Base-by-base conservation (phyloP, 108 stramenopile species). In the Cyclotella sp. region DNA sequence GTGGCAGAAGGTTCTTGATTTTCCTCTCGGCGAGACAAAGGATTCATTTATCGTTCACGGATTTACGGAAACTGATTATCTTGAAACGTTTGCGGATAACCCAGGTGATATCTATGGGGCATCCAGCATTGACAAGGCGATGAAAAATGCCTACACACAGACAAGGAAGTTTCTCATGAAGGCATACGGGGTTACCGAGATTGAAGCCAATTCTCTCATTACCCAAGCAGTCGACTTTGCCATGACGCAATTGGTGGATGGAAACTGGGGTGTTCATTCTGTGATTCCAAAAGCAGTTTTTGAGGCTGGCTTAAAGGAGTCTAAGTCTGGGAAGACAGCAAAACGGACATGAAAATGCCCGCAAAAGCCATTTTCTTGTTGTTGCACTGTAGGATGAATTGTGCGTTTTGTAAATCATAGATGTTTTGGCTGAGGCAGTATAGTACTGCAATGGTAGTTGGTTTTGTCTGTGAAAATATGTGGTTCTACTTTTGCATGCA, bases 191-290 rank as follows among this genome's bases (percentile, higher is more conserved):
- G 19, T 84, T 63, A 75, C 77, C 22, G 83, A 84, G 67, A 65
- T 66, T 54, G 83, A 84, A 44, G 74, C 78, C 13, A 71, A 51
- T 39, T 75, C 77, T 29, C 46, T 79, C 45, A 79, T 79, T 42
- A 79, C 83, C 19, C 72, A 75, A 55, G 83, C 65, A 0, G 68
- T 84, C 3, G 72, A 84, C 44, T 84, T 79, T 70, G 73, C 65
- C 3, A 65, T 84, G 73, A 84, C 83, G 3, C 83, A 84, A 57
- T 30, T 84, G 34, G 84, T 85, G 1, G 84, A 85, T 55, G 84
- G 84, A 9, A 85, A 85, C 41, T 85, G 84, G 84, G 84, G 84
- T 22, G 79, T 85, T 46, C 84, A 85, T 45, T 68, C 68, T 24
- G 51, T 80, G 5, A 71, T 85, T 21, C 79, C 79, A 26, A 85